phyloP scores from a whole-genome alignment of 2,329 filamentous ascomycete species.

The Colletotrichum acutatum region DNA sequence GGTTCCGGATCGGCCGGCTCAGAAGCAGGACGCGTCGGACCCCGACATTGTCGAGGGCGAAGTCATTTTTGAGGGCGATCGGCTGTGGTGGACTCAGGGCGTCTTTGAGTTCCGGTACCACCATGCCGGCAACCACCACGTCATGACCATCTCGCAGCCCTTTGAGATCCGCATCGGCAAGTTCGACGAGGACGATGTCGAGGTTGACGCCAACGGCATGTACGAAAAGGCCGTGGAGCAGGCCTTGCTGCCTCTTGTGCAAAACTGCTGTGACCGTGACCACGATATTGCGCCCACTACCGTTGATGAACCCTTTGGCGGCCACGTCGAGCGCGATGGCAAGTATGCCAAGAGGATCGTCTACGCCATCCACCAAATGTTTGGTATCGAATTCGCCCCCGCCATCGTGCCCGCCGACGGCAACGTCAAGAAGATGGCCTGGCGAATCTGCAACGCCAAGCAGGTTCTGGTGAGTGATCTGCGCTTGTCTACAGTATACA shows the following conservation, averaged over 20 bases:
- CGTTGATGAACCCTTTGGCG: slow-evolving; percentile 84
- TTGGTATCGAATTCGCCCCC: slow-evolving; percentile 94
- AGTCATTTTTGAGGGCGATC: slow-evolving; percentile 89
- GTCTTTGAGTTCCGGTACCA: slow-evolving; percentile 98
- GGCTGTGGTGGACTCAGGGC: slow-evolving; percentile 96
- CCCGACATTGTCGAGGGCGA: slow-evolving; percentile 77
- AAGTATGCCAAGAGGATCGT: slow-evolving; percentile 93
- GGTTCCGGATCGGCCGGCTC: slow-evolving; percentile 70
- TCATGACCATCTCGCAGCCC: slow-evolving; percentile 92
- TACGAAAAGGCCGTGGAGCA: slow-evolving; percentile 79
- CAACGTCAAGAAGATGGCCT: slow-evolving; percentile 88
- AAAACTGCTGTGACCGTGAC: slow-evolving; percentile 93
- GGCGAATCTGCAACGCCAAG: slow-evolving; percentile 96
- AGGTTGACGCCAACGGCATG: slow-evolving; percentile 67
- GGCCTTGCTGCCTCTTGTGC: slow-evolving; percentile 83
- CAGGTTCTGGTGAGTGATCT: slow-evolving; percentile 82
- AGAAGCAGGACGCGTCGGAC: slow-evolving; percentile 62
- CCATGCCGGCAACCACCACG: slow-evolving; percentile 90
- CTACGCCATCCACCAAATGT: slow-evolving; percentile 96
- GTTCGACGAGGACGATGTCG: slow-evolving; percentile 81
- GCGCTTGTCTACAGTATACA: too few relatives aligned
- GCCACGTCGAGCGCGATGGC: slow-evolving; percentile 83
- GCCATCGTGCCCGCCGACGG: slow-evolving; percentile 94
- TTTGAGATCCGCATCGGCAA: slow-evolving; percentile 89
- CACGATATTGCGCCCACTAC: slow-evolving; percentile 88